These are phyloP conservation scores for Suhomyces pyralidae DNA, from an alignment of 805 yeast genomes.

Conservation along the genomic window DNA sequence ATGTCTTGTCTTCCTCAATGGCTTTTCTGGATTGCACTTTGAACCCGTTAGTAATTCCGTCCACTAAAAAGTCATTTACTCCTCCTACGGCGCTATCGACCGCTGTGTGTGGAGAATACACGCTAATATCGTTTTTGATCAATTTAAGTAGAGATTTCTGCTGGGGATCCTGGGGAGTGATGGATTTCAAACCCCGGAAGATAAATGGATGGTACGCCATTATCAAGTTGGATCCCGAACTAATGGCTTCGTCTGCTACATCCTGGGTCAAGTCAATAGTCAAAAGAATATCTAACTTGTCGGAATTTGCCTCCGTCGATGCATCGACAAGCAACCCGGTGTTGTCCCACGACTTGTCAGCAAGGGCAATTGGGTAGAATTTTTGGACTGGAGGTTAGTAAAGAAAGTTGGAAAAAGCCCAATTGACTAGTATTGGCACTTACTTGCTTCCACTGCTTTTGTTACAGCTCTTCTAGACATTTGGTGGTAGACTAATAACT, in stretches of 20 bases:
- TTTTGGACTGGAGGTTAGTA: conserved; percentile 49
- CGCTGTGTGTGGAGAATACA: conserved; percentile 94
- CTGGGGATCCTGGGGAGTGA: conserved; percentile 67
- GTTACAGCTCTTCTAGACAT: conserved; percentile 47
- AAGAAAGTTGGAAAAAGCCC: neutral
- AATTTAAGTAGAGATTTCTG: conserved; percentile 71
- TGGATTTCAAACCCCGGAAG: conserved; percentile 78
- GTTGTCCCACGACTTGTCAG: conserved; percentile 92
- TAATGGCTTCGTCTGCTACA: conserved; percentile 84
- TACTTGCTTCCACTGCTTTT: conserved; percentile 38
- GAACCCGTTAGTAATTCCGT: conserved; percentile 45
- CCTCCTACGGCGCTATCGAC: conserved; percentile 92
- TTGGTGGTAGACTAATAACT: neutral
- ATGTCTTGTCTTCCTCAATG: conserved; percentile 43
- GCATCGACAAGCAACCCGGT: conserved; percentile 87
- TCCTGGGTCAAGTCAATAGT: conserved; percentile 81
- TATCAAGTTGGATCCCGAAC: conserved; percentile 50
- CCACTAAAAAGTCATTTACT: conserved; percentile 88
- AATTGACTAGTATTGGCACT: conserved; percentile 12
- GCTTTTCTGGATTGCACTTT: conserved; percentile 26
- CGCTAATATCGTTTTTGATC: conserved; percentile 76
- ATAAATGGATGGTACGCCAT: conserved; percentile 93
- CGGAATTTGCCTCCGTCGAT: conserved; percentile 25
- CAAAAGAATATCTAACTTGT: conserved; percentile 46
- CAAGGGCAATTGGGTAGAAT: conserved; percentile 75